phyloP scores from a whole-genome alignment of 306 rosid species.

The Cicer chorassanicum region DNA sequence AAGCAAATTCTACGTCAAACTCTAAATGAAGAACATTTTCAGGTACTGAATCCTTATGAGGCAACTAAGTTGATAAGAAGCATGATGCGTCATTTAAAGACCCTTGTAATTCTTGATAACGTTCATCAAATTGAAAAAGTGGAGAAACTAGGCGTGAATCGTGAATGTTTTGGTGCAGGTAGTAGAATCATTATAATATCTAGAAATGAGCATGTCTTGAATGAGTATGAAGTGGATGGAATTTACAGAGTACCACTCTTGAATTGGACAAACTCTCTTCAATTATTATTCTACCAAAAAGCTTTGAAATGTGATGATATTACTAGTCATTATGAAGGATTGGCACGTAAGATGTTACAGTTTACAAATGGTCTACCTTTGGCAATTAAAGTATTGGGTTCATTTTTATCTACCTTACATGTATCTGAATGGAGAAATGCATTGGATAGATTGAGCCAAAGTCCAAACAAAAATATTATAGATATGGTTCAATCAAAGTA shows the following conservation, averaged over 20 bases:
- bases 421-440: not conserved
- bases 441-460: not conserved
- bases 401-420: conserved; percentile 3
- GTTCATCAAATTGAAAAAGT: not conserved
- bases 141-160: not conserved
- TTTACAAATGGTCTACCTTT: conserved; percentile 3
- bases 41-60: not conserved
- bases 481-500: not conserved
- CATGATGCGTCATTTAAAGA: not conserved
- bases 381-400: conserved; percentile 20
- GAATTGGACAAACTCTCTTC: not conserved
- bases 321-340: not conserved
- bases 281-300: not conserved
- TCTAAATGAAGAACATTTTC: not conserved
- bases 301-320: conserved; percentile 10
- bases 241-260: not conserved
- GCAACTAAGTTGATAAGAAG: not conserved
- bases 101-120: conserved; percentile 17
- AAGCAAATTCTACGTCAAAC: conserved; percentile 14
- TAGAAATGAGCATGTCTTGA: conserved; percentile 7
- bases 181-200: conserved; percentile 24
- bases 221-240: not conserved
- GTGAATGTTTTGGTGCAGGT: not conserved
- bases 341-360: not conserved
- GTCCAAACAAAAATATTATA: not conserved